These are phyloP conservation scores for Micractinium sp. DNA, from an alignment of 139 green algal genomes.

Conservation along the genomic window DNA sequence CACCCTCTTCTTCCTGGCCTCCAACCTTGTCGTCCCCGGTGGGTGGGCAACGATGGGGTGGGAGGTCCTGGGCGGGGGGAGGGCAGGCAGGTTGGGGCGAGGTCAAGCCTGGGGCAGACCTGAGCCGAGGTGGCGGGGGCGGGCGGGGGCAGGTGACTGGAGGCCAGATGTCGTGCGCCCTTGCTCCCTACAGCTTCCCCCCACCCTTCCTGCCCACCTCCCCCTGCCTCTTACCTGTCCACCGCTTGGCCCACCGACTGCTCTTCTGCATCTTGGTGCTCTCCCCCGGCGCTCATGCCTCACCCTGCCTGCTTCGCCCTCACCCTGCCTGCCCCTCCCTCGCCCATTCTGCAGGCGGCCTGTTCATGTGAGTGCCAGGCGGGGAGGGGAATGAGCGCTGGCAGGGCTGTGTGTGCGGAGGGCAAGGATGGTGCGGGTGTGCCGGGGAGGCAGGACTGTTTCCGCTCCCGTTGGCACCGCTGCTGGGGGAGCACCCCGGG, in stretches of 20 bases:
- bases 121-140: neutral
- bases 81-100: neutral
- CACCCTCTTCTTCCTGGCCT: conserved; percentile 78
- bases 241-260: too few relatives aligned
- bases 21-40: conserved; percentile 80
- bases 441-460: too few relatives aligned
- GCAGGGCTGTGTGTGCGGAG: neutral
- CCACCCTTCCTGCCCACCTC: neutral
- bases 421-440: too few relatives aligned
- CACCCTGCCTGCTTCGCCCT: too few relatives aligned
- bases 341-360: neutral
- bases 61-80: neutral
- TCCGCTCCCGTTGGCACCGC: too few relatives aligned
- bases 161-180: neutral
- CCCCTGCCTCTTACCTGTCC: neutral
- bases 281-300: too few relatives aligned
- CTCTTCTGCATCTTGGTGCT: too few relatives aligned
- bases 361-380: conserved; percentile 5
- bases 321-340: too few relatives aligned
- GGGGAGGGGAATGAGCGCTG: neutral
- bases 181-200: neutral
- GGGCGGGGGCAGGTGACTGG: neutral
- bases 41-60: conserved; percentile 38
- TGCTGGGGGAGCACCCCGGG: too few relatives aligned
- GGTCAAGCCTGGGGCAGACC: neutral